Evolutionary conservation across 352 stramenopile genomes (phyloP), one percentile per base, ranked within the genome.

Genomic region (Globisporangium recalcitrans): DNA sequence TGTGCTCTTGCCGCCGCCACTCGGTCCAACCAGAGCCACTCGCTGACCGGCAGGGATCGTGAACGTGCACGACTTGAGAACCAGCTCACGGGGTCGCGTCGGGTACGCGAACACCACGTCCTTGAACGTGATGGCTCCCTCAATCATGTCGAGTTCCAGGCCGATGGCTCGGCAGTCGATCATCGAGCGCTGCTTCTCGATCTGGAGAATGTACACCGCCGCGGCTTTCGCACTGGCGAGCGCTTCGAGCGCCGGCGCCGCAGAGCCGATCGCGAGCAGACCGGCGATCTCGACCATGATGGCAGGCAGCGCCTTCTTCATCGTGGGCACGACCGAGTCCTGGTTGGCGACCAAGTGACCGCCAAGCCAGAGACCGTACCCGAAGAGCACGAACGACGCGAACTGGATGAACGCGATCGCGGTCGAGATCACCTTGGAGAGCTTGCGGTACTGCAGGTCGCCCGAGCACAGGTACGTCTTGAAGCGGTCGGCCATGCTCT

Each of bases 1-100:
- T 16, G 90, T 98, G n/a, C 87, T 96, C 67, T 97, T 96, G 51
- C 56, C 56, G 89, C 76, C 29, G 70, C 57, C 22, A 83, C 56
- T 62, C 24, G 56, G 56, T n/a, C 56, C 56, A 22, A 62, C 56
- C 4, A 62, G 56, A 11, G 72, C 74, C 7, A 82, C 63, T 9
- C 58, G 78, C 21, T 82, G 42, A 4, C 77, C 77, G 8, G 71
- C 63, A 38, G 64, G 64, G 46, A 88, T 72, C 13, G 11, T 26
- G 29, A 75, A 38, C 11, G 44, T 63, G 27, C 67, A 75, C n/a
- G 57, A 61, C 27, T 67, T 47, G 27, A 58, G 34, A 27, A 53
- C 42, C 11, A 66, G 60, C 13, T 75, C 67, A 1, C 82, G 49
- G 8, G 77, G 78, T 11, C 81, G 73, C 5, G 53, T 80, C 22